These are phyloP conservation scores for Aureobasidium sp. DNA, from an alignment of 2,329 filamentous ascomycete genomes.

Conservation along the genomic window DNA sequence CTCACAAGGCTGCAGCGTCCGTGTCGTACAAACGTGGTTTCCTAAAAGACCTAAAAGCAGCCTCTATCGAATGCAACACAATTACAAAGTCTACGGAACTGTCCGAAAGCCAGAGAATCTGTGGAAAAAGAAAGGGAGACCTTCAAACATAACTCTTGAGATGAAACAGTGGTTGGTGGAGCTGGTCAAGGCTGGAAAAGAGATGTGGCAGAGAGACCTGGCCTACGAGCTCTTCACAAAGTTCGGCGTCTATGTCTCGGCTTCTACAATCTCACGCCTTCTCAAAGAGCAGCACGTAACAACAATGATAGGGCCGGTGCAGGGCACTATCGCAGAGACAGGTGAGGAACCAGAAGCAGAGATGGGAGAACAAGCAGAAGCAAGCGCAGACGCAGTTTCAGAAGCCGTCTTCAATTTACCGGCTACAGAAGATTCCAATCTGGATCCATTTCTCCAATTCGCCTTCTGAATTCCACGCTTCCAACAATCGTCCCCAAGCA, in stretches of 20 bases:
- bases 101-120: constrained; percentile 2
- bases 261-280: constrained; percentile 6
- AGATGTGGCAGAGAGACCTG: constrained; percentile 12
- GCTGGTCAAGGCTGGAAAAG: background rate
- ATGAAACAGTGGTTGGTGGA: constrained; percentile 5
- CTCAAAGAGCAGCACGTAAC: constrained; percentile 1
- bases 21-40: constrained; percentile 6
- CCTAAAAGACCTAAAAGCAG: background rate
- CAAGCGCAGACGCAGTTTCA: background rate
- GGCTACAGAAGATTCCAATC: background rate
- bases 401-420: background rate
- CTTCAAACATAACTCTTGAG: background rate
- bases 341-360: too few species aligned
- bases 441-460: background rate
- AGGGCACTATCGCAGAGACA: background rate
- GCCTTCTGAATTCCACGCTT: background rate
- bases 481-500: too few species aligned
- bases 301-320: background rate
- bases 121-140: constrained; percentile 5
- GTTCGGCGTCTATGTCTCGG: constrained; percentile 2
- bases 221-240: constrained; percentile 4
- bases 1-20: background rate
- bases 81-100: background rate
- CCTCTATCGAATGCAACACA: constrained; percentile 5
- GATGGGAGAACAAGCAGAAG: background rate